These are phyloP conservation scores for Gentiana straminea DNA, from an alignment of 257 asterid genomes.

Conservation along the genomic window DNA sequence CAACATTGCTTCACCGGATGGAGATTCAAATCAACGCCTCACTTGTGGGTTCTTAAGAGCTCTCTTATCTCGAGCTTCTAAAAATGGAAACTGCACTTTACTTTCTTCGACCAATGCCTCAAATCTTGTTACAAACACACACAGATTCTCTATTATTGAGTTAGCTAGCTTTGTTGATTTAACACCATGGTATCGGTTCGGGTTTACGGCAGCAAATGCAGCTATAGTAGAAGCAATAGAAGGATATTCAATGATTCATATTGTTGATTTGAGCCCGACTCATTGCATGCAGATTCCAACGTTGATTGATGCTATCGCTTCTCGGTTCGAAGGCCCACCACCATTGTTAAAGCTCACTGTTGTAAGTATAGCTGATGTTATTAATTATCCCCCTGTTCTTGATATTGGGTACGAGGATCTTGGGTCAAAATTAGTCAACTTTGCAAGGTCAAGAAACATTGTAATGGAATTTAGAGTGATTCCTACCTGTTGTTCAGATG, in stretches of 20 bases:
- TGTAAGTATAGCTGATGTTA: slow-evolving; percentile 50
- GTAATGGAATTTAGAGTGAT: slow-evolving; percentile 54
- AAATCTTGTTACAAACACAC: slow-evolving; percentile 24
- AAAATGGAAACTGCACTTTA: slow-evolving; percentile 47
- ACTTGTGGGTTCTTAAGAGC: slow-evolving; percentile 88
- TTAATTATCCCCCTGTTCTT: slow-evolving; percentile 49
- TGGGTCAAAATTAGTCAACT: slow-evolving; percentile 56
- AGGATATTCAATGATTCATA: slow-evolving; percentile 50
- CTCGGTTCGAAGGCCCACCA: slow-evolving; percentile 53
- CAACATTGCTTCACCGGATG: slow-evolving; percentile 93
- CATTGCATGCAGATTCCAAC: slow-evolving; percentile 98
- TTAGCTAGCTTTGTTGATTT: slow-evolving; percentile 79
- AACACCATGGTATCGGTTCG: slow-evolving; percentile 97
- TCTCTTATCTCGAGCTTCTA: slow-evolving; percentile 69
- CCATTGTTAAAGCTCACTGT: slow-evolving; percentile 55
- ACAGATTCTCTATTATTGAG: slow-evolving; percentile 67
- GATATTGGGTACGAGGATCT: slow-evolving; percentile 74
- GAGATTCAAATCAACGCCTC: slow-evolving; percentile 88
- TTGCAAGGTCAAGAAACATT: slow-evolving; percentile 61
- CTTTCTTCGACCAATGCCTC: slow-evolving; percentile 48
- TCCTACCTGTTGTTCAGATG: slow-evolving; percentile 46
- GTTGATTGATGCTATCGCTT: slow-evolving; percentile 58
- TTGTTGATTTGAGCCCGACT: slow-evolving; percentile 74
- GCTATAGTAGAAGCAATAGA: slow-evolving; percentile 72
- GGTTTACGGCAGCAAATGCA: slow-evolving; percentile 83